Base-by-base conservation (phyloP, 2,329 filamentous ascomycete species). In the Thielaviopsis populi region DNA sequence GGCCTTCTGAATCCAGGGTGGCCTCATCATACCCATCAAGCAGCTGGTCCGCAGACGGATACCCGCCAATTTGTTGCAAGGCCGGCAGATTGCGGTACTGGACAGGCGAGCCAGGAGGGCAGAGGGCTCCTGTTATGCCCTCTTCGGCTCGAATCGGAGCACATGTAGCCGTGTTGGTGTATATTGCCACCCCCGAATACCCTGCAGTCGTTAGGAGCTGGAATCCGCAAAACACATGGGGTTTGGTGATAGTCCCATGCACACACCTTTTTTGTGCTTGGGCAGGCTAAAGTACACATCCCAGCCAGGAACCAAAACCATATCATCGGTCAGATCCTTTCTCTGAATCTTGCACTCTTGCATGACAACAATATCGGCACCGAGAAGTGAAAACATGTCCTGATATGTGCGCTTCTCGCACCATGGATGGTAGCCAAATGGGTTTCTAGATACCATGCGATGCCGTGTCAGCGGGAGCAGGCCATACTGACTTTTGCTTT, bases 301-400 rank as follows among this genome's bases (percentile, higher is more conserved):
- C 92, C 92, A 99, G 13, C 94, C 94, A 0, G 89, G 85, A 0
- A 97, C 84, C 41, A 97, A 78, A 10, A 97, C 91, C 90, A 97
- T 97, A 69, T 97, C 94, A 79, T 97, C 94, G 48, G 80, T 81
- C 1, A 99, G 78, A 69, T 96, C 91, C 72, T 96, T 96, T 65
- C 87, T 82, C 72, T 97, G 94, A 48, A 97, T 96, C 75, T 97
- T 99, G 53, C 90, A 86, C 74, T 97, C 94, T 73, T 99, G 94
- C 78, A 97, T 91, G 65, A 96, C 81, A 19, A 97, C 84, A 68
- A 99, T 94, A 73, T 99, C 94, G 62, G 91, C 85, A 72, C 94
- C 88, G 6, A 99, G 81, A 53, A 87, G 88, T 69, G 96, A 89
- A 74, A 99, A 97, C 94, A 97, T 97, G 68, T 86, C 81, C 86